Percentiles rank a stretch among this genome's conserved stretches.
Evolutionary conservation across 2,329 filamentous ascomycete species (phyloP).

Genomic region (Colletotrichum sp.): DNA sequence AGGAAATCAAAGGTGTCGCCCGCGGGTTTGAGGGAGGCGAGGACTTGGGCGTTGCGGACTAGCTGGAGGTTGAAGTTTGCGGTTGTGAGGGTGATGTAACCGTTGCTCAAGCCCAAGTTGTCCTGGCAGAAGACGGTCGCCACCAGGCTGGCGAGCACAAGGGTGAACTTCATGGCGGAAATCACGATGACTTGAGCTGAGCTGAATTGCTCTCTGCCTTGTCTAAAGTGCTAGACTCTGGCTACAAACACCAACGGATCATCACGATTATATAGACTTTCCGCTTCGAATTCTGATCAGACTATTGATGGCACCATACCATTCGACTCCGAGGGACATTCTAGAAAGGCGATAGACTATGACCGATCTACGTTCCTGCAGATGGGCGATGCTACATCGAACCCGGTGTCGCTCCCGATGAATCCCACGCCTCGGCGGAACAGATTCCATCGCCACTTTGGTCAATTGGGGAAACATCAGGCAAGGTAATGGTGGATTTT

Average conservation of each 20-base stretch:
- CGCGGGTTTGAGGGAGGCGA: constrained; percentile 50
- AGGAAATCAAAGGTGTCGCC: constrained; percentile 57
- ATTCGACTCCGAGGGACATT: neutral
- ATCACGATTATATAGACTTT: neutral
- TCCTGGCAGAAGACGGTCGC: constrained; percentile 25
- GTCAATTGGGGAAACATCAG: neutral
- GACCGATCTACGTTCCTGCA: neutral
- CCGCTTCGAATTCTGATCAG: accelerated
- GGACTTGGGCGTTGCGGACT: constrained; percentile 49
- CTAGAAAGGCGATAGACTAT: neutral
- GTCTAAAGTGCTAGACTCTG: neutral
- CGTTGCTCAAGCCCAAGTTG: constrained; percentile 42
- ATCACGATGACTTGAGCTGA: neutral
- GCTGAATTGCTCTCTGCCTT: neutral
- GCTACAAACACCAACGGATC: neutral
- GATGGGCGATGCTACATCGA: neutral
- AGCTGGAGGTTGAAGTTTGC: constrained; percentile 47
- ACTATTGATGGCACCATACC: neutral
- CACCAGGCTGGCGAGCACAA: neutral
- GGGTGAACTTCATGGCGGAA: neutral
- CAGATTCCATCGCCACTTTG: neutral
- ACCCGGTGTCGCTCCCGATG: neutral
- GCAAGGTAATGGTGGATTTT: neutral
- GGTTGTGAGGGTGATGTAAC: constrained; percentile 44
- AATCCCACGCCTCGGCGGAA: neutral